These are phyloP conservation scores for Eucalyptus urophylla DNA, from an alignment of 345 rosid genomes.

Conservation along the genomic window DNA sequence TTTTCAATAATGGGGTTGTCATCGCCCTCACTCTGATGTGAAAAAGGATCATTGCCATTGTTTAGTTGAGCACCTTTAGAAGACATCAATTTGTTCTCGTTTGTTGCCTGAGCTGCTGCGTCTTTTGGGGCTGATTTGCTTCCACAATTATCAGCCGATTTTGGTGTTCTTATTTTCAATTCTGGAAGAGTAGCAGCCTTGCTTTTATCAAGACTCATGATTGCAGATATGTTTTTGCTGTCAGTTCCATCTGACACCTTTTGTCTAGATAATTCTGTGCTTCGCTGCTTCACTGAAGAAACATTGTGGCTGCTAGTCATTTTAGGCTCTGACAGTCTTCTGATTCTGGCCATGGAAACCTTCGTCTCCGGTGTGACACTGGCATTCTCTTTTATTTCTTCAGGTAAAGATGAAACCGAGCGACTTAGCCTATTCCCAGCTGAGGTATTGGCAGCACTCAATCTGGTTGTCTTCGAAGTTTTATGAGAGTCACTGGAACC, in stretches of 20 bases:
- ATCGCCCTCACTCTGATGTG: slow-evolving; percentile 33
- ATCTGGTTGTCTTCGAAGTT: slow-evolving; percentile 37
- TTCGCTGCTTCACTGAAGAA: slow-evolving; percentile 39
- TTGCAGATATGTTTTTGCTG: slow-evolving; percentile 68
- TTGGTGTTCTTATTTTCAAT: slow-evolving; percentile 49
- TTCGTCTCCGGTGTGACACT: slow-evolving; percentile 34
- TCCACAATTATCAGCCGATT: slow-evolving; percentile 14
- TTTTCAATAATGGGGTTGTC: slow-evolving; percentile 69
- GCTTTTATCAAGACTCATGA: slow-evolving; percentile 36
- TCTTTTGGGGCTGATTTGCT: slow-evolving; percentile 24
- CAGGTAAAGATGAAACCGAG: slow-evolving; percentile 55
- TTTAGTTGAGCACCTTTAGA: slow-evolving; percentile 14
- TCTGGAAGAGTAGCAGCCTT: slow-evolving; percentile 82
- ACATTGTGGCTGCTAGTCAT: slow-evolving; percentile 19
- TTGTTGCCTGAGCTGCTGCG: slow-evolving; percentile 1
- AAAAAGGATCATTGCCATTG: slow-evolving; percentile 14
- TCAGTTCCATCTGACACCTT: slow-evolving; percentile 32
- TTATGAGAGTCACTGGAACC: slow-evolving; percentile 39
- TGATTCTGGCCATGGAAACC: slow-evolving; percentile 50
- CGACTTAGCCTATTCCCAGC: slow-evolving; percentile 39
- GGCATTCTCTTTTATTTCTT: slow-evolving; percentile 24
- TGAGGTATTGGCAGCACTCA: slow-evolving; percentile 34
- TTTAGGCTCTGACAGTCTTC: slow-evolving; percentile 85
- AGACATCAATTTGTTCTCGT: slow-evolving; percentile 11
- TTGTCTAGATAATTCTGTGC: slow-evolving; percentile 15